Percentiles rank a stretch among this genome's conserved stretches.
phyloP scores from a whole-genome alignment of 2,329 filamentous ascomycete genomes.

The Raffaelea deltoideospora region DNA sequence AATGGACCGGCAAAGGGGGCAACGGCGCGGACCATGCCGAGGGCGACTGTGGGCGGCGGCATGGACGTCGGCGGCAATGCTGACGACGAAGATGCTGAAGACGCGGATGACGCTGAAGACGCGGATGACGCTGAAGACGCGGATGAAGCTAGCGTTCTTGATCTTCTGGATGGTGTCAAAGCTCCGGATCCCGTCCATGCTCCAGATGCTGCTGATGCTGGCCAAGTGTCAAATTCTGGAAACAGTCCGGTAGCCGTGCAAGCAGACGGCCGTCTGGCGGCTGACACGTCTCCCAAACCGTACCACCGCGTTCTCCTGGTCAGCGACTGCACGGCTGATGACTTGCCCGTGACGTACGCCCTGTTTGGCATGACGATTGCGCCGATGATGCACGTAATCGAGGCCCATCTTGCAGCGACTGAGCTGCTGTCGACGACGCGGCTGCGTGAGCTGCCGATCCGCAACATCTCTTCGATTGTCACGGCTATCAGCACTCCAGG shows the following conservation, averaged over 20 bases:
- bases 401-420: slow-evolving; percentile 46
- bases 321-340: slow-evolving; percentile 32
- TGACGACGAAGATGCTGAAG: neutral
- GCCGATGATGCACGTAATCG: slow-evolving; percentile 55
- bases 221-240: neutral
- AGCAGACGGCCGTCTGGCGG: too few species aligned
- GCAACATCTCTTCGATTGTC: slow-evolving; percentile 38
- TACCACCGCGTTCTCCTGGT: slow-evolving; percentile 30
- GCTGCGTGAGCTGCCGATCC: slow-evolving; percentile 36
- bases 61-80: neutral
- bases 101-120: neutral
- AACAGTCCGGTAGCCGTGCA: too few species aligned
- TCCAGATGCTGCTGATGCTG: neutral
- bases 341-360: slow-evolving; percentile 25
- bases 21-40: too few species aligned
- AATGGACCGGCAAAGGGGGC: too few species aligned
- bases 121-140: neutral
- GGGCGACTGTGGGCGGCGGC: too few species aligned
- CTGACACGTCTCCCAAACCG: slow-evolving; percentile 21
- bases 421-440: slow-evolving; percentile 37
- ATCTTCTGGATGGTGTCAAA: neutral
- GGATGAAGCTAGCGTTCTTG: too few species aligned
- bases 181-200: neutral
- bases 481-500: slow-evolving; percentile 56
- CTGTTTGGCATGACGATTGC: slow-evolving; percentile 52